Evolutionary conservation across 2,329 filamentous ascomycete species (phyloP).

Genomic region (Xylaria sp.): DNA sequence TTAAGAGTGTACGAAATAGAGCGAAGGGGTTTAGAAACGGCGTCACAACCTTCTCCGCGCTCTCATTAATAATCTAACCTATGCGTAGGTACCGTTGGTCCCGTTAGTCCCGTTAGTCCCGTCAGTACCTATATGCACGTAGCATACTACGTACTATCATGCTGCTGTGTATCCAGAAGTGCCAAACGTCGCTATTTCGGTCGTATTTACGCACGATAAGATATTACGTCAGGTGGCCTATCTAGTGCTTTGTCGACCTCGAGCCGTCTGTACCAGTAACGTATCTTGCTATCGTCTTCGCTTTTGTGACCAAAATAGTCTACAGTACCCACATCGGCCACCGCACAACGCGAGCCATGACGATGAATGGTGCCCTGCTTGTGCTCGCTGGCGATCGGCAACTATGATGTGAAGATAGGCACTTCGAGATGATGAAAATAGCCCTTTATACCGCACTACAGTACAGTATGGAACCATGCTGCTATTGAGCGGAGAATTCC

Average conservation of each 20-base stretch:
- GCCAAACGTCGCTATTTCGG: constrained; percentile 25
- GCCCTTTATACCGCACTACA: background rate
- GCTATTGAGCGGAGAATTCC: constrained; percentile 7
- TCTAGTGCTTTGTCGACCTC: constrained; percentile 17
- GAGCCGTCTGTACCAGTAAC: background rate
- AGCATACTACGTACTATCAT: no score
- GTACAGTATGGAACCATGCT: background rate
- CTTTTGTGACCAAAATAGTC: constrained; percentile 23
- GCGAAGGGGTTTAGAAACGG: background rate
- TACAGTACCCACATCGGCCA: constrained; percentile 18
- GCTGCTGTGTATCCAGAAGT: background rate
- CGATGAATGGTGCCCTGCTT: constrained; percentile 10
- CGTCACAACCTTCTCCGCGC: background rate
- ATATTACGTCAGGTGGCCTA: constrained; percentile 33
- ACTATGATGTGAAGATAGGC: constrained; percentile 26
- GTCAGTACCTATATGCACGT: no score
- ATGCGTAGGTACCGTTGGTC: background rate
- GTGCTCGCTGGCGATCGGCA: constrained; percentile 20
- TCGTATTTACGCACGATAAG: constrained; percentile 21
- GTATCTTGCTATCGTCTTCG: constrained; percentile 13
- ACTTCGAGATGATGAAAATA: constrained; percentile 9
- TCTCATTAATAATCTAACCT: background rate
- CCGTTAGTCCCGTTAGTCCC: no score
- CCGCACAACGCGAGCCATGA: constrained; percentile 1
- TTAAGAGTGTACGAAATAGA: background rate